These are phyloP conservation scores for Sequoiadendron giganteum DNA, from an alignment of 75 land plant species.

Conservation along the genomic window DNA sequence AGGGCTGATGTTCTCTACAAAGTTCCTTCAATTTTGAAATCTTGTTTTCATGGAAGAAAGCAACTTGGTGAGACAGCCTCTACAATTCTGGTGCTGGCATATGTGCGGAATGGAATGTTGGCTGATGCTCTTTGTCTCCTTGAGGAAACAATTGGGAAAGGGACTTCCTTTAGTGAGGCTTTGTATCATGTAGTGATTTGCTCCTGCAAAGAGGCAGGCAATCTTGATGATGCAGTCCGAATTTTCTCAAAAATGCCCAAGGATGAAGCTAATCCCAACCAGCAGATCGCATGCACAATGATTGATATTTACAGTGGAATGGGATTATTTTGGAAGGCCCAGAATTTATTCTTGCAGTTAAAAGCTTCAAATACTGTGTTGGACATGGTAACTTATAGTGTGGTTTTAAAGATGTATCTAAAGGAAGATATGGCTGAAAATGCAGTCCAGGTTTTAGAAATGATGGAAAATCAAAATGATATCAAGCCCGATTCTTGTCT, in stretches of 20 bases:
- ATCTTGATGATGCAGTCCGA: slow-evolving; percentile 52
- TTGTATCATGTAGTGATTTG: slow-evolving; percentile 80
- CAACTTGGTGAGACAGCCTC: slow-evolving; percentile 46
- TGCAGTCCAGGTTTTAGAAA: slow-evolving; percentile 57
- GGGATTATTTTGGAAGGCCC: slow-evolving; percentile 48
- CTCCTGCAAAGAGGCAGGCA: slow-evolving; percentile 70
- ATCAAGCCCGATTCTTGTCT: slow-evolving; percentile 67
- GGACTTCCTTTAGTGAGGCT: slow-evolving; percentile 47
- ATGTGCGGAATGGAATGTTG: slow-evolving; percentile 48
- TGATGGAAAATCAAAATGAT: slow-evolving; percentile 55
- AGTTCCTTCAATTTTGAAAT: slow-evolving; percentile 46
- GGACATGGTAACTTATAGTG: slow-evolving; percentile 68
- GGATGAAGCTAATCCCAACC: slow-evolving; percentile 41
- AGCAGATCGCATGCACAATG: slow-evolving; percentile 69
- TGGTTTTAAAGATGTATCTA: slow-evolving; percentile 73
- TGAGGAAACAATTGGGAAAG: slow-evolving; percentile 44
- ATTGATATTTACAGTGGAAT: slow-evolving; percentile 63
- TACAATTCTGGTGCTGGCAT: slow-evolving; percentile 63
- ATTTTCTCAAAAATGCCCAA: slow-evolving; percentile 58
- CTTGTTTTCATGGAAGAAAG: slow-evolving; percentile 43
- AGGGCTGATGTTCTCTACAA: slow-evolving; percentile 48
- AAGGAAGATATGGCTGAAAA: slow-evolving; percentile 55
- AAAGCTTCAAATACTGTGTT: slow-evolving; percentile 33
- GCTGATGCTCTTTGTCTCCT: slow-evolving; percentile 61
- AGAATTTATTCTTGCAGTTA: slow-evolving; percentile 40